Base-by-base conservation (phyloP, 352 stramenopile species). In the Phytophthora pinifolia region DNA sequence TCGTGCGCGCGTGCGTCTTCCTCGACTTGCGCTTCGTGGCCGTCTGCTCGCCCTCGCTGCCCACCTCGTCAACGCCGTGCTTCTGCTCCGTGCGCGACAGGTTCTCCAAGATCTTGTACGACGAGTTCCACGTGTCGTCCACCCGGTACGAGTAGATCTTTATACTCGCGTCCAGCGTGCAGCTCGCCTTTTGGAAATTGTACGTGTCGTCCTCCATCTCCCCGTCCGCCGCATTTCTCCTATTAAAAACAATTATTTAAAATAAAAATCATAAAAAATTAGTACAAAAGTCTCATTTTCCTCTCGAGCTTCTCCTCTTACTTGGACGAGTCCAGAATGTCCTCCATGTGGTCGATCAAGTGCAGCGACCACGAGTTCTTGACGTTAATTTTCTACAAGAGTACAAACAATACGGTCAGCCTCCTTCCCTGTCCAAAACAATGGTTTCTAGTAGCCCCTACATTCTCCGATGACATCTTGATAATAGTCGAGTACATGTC, bases 121-220 rank as follows among this genome's bases (percentile, higher is more conserved):
- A 98, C 42, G 90, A 97, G 33, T 96, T 90, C 80, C 97, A 97
- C 42, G 97, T 98, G 67, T 99, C 96, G 63, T 99, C 97, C 29
- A 99, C 97, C 49, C 97, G 92, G 67, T 98, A 98, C 32, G 93
- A 98, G 72, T 99, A 99, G 58, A 99, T 99, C 72, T 99, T 99
- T 20, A 99, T 94, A 60, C 88, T 98, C 2, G 97, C 96, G 65
- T 99, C 96, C n/a, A 99, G 65, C 14, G 96, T 99, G 67, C 96
- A 99, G 54, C 86, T 98, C 22, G 97, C 97, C 54, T 98, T 98
- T 59, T 98, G 96, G 63, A 99, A 99, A 65, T 99, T 99, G 49
- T 87, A 94, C 49, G 83, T 92, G 18, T 83, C 70, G 29, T 86
- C 56, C 3, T 59, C 51, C 17, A 70, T 70, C 14, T 81, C 51